Conservation (phyloP, 2,329 filamentous ascomycete species). For the Colletotrichum tabaci region DNA sequence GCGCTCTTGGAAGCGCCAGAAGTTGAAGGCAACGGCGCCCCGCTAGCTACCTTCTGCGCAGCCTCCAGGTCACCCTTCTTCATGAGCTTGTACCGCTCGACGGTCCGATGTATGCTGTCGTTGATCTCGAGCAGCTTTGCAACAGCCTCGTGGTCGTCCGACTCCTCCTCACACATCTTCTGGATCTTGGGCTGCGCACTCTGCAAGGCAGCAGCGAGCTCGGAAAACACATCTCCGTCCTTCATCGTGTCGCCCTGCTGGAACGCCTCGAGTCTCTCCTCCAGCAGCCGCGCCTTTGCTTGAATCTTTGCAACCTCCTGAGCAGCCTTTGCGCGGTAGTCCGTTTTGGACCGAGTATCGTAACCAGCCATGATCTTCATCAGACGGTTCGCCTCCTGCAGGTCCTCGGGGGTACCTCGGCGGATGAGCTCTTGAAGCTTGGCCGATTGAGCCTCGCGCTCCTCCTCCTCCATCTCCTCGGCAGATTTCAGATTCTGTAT, state of each 20-base stretch:
- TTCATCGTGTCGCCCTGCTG: conserved; percentile 84
- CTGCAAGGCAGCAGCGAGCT: conserved; percentile 89
- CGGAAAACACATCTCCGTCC: conserved; percentile 80
- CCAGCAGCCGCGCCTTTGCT: conserved; percentile 91
- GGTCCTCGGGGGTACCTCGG: conserved; percentile 89
- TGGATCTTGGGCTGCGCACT: conserved; percentile 99
- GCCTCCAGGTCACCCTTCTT: conserved; percentile 94
- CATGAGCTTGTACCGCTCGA: conserved; percentile 94
- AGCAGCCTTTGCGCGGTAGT: conserved; percentile 97
- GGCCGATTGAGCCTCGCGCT: conserved; percentile 94
- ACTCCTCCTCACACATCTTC: conserved; percentile 99
- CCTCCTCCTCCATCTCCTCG: conserved; percentile 99
- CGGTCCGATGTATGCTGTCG: conserved; percentile 97
- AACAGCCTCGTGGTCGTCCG: conserved; percentile 95
- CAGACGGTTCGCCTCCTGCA: conserved; percentile 95
- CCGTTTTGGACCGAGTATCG: conserved; percentile 94
- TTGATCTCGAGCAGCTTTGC: conserved; percentile 97
- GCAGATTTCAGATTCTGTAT: conserved; percentile 90
- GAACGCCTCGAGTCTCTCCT: conserved; percentile 92
- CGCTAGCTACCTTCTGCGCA: conserved; percentile 86
- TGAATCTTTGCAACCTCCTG: conserved; percentile 96
- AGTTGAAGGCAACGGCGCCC: conserved; percentile 66
- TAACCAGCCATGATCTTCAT: conserved; percentile 99
- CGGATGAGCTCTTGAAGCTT: conserved; percentile 98
- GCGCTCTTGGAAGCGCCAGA: conserved; percentile 67